These are phyloP conservation scores for Neurospora cerealis DNA, from an alignment of 495 filamentous ascomycete species.

Conservation along the genomic window DNA sequence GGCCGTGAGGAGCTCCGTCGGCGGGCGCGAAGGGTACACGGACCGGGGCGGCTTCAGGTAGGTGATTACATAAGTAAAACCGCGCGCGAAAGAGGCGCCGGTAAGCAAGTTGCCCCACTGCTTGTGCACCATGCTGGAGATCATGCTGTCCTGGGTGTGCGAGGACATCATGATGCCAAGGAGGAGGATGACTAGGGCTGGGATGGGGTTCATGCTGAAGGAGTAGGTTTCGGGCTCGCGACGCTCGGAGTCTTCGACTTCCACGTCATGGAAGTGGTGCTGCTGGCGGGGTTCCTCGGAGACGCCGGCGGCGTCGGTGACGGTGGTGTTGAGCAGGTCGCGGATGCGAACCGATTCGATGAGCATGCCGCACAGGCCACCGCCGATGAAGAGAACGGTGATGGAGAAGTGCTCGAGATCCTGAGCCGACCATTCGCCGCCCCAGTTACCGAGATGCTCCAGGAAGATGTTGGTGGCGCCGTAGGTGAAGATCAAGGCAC, in stretches of 20 bases:
- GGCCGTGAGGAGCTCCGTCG: slow-evolving; percentile 72
- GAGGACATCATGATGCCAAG: slow-evolving; percentile 91
- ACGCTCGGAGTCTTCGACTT: slow-evolving; percentile 35
- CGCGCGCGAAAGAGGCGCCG: slow-evolving; percentile 68
- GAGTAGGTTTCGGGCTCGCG: slow-evolving; percentile 55
- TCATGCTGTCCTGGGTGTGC: slow-evolving; percentile 76
- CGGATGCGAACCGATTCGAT: slow-evolving; percentile 69
- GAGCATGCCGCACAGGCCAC: slow-evolving; percentile 90
- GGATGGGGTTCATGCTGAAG: slow-evolving; percentile 82
- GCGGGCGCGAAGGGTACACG: slow-evolving; percentile 78
- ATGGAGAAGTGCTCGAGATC: slow-evolving; percentile 94
- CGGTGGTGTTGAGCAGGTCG: slow-evolving; percentile 57
- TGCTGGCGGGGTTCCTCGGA: slow-evolving; percentile 12
- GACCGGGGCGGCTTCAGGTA: slow-evolving; percentile 79
- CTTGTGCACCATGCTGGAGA: slow-evolving; percentile 86
- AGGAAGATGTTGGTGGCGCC: slow-evolving; percentile 85
- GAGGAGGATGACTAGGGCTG: slow-evolving; percentile 73
- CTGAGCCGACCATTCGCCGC: slow-evolving; percentile 57
- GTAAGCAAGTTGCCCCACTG: slow-evolving; percentile 88
- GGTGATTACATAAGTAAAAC: slow-evolving; percentile 66
- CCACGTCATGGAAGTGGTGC: slow-evolving; percentile 24
- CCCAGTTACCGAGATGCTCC: slow-evolving; percentile 72
- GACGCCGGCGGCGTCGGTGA: slow-evolving; percentile 25
- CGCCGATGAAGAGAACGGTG: slow-evolving; percentile 87
- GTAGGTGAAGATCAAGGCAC: slow-evolving; percentile 78